A percentile compares a stretch with the other conserved stretches of the same genome.
Conservation (phyloP, 2,329 filamentous ascomycete genomes). For the Aphanocladium album region DNA sequence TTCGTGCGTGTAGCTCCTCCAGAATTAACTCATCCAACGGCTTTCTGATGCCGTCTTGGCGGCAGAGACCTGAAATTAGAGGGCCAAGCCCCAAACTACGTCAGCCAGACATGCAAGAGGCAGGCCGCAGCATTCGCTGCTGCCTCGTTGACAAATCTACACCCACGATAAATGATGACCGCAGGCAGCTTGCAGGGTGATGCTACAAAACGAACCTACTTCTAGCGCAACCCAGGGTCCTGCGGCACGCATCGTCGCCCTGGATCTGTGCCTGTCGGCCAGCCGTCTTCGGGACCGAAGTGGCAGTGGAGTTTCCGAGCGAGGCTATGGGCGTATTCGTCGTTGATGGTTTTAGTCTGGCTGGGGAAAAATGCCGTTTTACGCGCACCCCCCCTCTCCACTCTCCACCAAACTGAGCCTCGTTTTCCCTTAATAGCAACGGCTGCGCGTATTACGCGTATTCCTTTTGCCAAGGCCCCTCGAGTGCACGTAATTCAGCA, state of each 20-base stretch:
- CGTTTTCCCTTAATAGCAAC: background rate
- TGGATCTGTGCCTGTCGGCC: background rate
- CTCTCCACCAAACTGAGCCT: background rate
- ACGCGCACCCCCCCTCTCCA: background rate
- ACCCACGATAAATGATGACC: background rate
- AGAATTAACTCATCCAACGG: background rate
- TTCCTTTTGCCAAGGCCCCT: background rate
- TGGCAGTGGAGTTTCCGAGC: background rate
- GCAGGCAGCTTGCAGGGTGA: background rate
- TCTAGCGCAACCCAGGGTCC: background rate
- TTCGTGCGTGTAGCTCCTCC: no score
- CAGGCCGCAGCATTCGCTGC: no score
- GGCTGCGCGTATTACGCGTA: slow-evolving; percentile 11
- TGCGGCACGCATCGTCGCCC: background rate
- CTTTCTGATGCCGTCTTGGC: background rate
- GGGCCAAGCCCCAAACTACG: background rate
- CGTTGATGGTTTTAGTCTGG: background rate
- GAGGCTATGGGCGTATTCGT: background rate
- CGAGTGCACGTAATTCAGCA: background rate
- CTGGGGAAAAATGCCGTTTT: slow-evolving; percentile 1
- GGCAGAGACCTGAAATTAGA: background rate
- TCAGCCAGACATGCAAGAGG: background rate
- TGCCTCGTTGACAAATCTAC: background rate
- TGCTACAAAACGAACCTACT: background rate
- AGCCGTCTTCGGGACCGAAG: slow-evolving; percentile 3